phyloP scores from a whole-genome alignment of 352 stramenopile genomes.

The Globisporangium cederbergense region DNA sequence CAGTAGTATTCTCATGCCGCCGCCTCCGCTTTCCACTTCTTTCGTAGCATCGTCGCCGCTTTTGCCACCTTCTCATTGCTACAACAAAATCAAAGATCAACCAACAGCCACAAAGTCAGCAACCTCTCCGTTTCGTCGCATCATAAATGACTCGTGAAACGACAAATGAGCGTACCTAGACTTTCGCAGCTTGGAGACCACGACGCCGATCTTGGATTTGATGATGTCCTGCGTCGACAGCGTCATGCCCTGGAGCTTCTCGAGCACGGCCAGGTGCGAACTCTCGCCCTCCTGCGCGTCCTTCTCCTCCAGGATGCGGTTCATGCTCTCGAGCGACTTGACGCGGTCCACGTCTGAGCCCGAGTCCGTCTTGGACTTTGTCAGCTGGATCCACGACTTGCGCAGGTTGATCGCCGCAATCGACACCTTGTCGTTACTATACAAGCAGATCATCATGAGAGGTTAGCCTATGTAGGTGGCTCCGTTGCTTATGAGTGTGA shows the following conservation, averaged over 20 bases:
- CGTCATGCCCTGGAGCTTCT: constrained; percentile 62
- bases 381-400: constrained; percentile 69
- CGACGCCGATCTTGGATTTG: constrained; percentile 71
- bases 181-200: constrained; percentile 76
- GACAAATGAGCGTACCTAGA: constrained; percentile 35
- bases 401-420: constrained; percentile 60
- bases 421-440: constrained; percentile 79
- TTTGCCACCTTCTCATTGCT: constrained; percentile 61
- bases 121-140: background rate
- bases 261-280: constrained; percentile 37
- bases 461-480: background rate
- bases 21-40: constrained; percentile 77
- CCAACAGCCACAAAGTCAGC: constrained; percentile 36
- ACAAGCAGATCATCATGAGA: background rate
- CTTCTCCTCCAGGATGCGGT: constrained; percentile 48
- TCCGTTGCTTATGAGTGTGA: background rate
- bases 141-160: background rate
- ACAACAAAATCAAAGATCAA: constrained; percentile 27
- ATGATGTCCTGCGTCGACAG: constrained; percentile 76
- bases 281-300: constrained; percentile 31
- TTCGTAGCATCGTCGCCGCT: constrained; percentile 55
- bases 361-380: constrained; percentile 35
- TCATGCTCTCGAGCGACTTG: constrained; percentile 50
- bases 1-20: constrained; percentile 13
- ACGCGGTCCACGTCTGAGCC: constrained; percentile 27